Evolutionary conservation across 495 filamentous ascomycete species (phyloP).

Genomic region (Tuber aestivum): DNA sequence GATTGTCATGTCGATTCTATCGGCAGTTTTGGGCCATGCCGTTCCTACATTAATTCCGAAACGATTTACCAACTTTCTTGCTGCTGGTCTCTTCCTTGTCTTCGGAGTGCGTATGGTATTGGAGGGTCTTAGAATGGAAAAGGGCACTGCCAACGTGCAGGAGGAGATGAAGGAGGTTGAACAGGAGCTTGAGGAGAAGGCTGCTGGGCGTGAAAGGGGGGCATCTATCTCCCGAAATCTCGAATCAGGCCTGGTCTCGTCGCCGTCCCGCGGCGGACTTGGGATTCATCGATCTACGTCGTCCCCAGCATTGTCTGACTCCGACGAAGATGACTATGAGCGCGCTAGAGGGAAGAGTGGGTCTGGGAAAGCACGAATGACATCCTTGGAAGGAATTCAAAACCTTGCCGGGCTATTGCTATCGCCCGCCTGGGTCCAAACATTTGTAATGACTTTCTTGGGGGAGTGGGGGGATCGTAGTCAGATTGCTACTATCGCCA

Average conservation of each 20-base stretch:
- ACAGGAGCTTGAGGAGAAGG: conserved; percentile 89
- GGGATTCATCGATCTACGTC: conserved; percentile 40
- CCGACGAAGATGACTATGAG: conserved; percentile 41
- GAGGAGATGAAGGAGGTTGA: conserved; percentile 98
- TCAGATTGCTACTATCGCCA: conserved; percentile 97
- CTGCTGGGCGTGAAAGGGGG: conserved; percentile 53
- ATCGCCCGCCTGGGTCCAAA: conserved; percentile 96
- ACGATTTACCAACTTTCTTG: conserved; percentile 76
- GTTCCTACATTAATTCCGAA: conserved; percentile 88
- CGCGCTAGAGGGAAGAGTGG: conserved; percentile 31
- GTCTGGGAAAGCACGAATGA: conserved; percentile 45
- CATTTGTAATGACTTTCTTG: conserved; percentile 97
- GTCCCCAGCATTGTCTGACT: conserved; percentile 38
- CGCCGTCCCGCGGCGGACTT: conserved; percentile 45
- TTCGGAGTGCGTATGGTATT: conserved; percentile 81
- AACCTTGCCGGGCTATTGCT: conserved; percentile 84
- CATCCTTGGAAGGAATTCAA: conserved; percentile 56
- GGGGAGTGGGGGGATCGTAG: conserved; percentile 97
- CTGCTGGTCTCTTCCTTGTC: conserved; percentile 75
- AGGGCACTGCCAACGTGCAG: conserved; percentile 61
- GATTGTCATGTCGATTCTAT: conserved; percentile 92
- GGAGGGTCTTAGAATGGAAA: conserved; percentile 85
- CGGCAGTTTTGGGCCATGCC: conserved; percentile 87
- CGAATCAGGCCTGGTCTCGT: conserved; percentile 52
- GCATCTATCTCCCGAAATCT: conserved; percentile 52